Evolutionary conservation across 1,139 yeast genomes (phyloP).

Genomic region (Schwanniomyces etchellsii): DNA sequence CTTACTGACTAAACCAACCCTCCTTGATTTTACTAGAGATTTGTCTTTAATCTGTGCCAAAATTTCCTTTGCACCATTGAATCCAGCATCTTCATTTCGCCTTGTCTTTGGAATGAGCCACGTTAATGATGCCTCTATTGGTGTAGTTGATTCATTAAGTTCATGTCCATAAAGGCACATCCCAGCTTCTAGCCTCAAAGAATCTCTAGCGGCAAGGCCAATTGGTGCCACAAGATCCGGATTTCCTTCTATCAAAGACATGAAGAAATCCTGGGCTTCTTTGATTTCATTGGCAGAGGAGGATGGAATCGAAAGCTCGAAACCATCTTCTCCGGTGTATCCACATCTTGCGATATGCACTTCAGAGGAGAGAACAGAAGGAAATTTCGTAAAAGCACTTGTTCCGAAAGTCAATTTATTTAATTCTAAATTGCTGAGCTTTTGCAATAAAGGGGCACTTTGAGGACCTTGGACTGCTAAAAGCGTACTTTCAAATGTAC

Average conservation of each 20-base stretch:
- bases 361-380: conserved; percentile 27
- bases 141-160: conserved; percentile 72
- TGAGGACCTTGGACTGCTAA: conserved; percentile 92
- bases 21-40: conserved; percentile 48
- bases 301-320: conserved; percentile 79
- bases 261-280: conserved; percentile 56
- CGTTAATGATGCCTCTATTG: conserved; percentile 80
- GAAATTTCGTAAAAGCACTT: conserved; percentile 51
- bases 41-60: conserved; percentile 67
- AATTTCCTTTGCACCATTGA: conserved; percentile 75
- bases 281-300: conserved; percentile 34
- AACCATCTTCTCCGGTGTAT: conserved; percentile 98
- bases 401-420: conserved; percentile 68
- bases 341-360: conserved; percentile 90
- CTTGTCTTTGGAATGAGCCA: conserved; percentile 88
- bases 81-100: conserved; percentile 45
- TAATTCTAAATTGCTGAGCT: conserved; percentile 57
- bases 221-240: conserved; percentile 70
- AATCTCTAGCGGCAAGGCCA: conserved; percentile 96
- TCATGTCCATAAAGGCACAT: conserved; percentile 97
- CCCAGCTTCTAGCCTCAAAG: conserved; percentile 93
- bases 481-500: conserved; percentile 67
- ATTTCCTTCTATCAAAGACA: conserved; percentile 49
- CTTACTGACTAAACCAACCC: conserved; percentile 67
- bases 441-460: conserved; percentile 61